Base-by-base conservation (phyloP, 2,329 filamentous ascomycete species). In the Dichotomopilus funicola region DNA sequence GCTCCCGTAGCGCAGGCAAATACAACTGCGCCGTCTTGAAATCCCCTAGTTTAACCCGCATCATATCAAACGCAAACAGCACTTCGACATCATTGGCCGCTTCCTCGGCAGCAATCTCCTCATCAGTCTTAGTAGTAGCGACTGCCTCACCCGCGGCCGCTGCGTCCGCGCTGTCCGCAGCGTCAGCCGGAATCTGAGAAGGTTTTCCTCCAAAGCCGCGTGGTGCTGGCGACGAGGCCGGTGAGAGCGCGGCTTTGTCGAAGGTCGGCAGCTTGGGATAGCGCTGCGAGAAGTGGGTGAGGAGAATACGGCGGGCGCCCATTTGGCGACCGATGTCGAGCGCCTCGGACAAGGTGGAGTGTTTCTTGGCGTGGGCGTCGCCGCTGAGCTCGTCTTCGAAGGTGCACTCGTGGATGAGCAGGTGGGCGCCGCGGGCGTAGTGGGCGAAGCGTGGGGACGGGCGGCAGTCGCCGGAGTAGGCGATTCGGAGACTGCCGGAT, bases 221-320 rank as follows among this genome's bases (percentile, higher is more conserved):
- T 27, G 19, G 19, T 27, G 19, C 19, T 27, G 19, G 19, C 19
- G 19, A 27, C 19, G 40, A 42, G 40, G 12, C 13, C 6, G 11
- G 6, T 11, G 5, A 6, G 27, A 42, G 27, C 52, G 13, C 19
- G 45, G 13, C 73, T 51, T 56, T 49, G 6, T 46, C 37, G 65
- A 71, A 59, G 60, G 55, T 73, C 1, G 80, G 84, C 37, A 83
- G 76, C 71, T 92, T 92, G 65, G 89, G 87, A 70, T 99, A 99
- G 6, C 94, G 80, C 74, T 99, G 94, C 54, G 86, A 91, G 72
- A 99, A 99, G 70, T 99, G 94, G 6, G 94, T 99, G 49, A 99
- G 78, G 54, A 99, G 73, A 12, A 94, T 85, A 12, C 88, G 79
- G 61, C 85, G 82, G 0, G 91, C 94, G 34, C 80, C 72, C 94